Base-by-base conservation (phyloP, 2,329 filamentous ascomycete species). In the Hypomyces rosellus region DNA sequence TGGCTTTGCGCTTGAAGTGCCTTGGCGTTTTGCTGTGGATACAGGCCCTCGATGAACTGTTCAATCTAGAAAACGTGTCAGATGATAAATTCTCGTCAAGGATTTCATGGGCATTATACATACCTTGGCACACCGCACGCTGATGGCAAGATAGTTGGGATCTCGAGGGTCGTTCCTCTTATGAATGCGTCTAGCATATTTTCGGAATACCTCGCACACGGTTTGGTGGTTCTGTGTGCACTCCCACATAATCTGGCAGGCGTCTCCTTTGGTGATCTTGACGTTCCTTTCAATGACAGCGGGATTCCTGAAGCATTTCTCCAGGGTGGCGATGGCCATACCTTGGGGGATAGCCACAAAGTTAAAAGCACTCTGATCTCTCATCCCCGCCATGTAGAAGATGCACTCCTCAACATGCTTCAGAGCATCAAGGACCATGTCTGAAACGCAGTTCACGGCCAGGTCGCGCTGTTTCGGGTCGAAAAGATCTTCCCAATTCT, bases 331-430 rank as follows among this genome's bases (percentile, higher is more conserved):
- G 66, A 99, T 96, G 48, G 92, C 93, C 93, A 99, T 99, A 57
- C 84, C 77, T 70, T 99, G 93, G 2, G 93, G 93, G 56, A 99
- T 99, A 50, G 92, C 92, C 44, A 90, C 90, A 69, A 99, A 99
- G 78, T 99, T 99, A 82, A 99, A 99, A 22, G 96, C 89, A 65
- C 89, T 95, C 74, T 99, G 93, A 65, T 99, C 93, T 58, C 86
- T 85, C 56, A 99, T 82, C 43, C 88, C 93, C 5, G 92, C 92
- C 74, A 99, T 89, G 73, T 97, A 99, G 75, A 91, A 96, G n/a
- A 99, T 72, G 65, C 92, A 97, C 64, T 97, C 90, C 57, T 96
- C 90, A 4, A 81, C 86, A 59, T 95, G 88, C 63, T 84, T 83
- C 40, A 99, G 76, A 5, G 92, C 89, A 61, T 93, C 89, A 52